Base-by-base conservation (phyloP, 179 eudicot species). In the Silene coronaria region DNA sequence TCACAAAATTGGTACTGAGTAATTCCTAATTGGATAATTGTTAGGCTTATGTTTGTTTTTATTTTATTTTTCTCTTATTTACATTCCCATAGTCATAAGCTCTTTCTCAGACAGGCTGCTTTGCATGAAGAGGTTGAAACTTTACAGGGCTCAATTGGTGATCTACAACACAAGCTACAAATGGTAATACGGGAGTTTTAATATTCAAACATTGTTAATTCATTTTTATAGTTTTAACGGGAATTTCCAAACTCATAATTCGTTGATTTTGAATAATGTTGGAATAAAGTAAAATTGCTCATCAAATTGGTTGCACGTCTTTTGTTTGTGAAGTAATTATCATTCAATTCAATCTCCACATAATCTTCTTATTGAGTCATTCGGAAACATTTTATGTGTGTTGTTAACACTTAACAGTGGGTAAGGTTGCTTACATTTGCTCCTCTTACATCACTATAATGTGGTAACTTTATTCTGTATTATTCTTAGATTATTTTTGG, bases 61-160 rank as follows among this genome's bases (percentile, higher is more conserved):
- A 2, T 42, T 28, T 34, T 7, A 59, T n/a, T n/a, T n/a, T n/a
- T n/a, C n/a, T n/a, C 32, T 26, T 67, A 32, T 61, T 70, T 80
- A 76, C 70, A 62, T 74, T 67, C 80, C 80, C 60, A 70, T 83
- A 77, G 81, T 80, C 78, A 83, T 80, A 70, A 82, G 85, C 87
- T 83, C 84, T 82, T 83, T 82, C 84, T 89, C 88, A 94, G 95
- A 87, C 94, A 94, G 97, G 91, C 85, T 86, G 88, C 86, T 81
- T 78, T 94, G 74, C 88, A 87, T 83, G 88, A 85, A 79, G 91
- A 92, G 82, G 71, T 92, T 74, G 89, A 87, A 78, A 75, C 84
- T 28, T 75, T 89, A 80, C 88, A 86, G 79, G 81, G 77, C 66
- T 78, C 86, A 70, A 68, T 84, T 76, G 88, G 75, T 82, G 83